phyloP scores from a whole-genome alignment of 805 yeast species.

The Nakazawaea wyomingensis region DNA sequence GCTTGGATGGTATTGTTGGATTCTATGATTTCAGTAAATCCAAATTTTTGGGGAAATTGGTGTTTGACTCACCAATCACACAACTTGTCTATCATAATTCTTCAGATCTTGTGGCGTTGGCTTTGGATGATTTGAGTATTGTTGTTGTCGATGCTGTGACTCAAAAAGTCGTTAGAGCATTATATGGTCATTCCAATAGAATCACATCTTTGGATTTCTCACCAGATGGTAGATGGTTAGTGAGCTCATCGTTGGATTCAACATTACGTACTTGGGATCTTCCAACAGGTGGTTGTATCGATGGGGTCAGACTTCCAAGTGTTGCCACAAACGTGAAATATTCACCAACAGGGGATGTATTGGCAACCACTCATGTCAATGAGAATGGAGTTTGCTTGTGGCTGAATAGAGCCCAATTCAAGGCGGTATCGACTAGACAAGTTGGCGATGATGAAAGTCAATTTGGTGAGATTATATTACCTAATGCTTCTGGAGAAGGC shows the following conservation, averaged over 20 bases:
- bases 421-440: constrained; percentile 67
- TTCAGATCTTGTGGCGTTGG: constrained; percentile 80
- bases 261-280: constrained; percentile 96
- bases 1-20: constrained; percentile 85
- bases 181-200: constrained; percentile 86
- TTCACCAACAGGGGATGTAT: constrained; percentile 82
- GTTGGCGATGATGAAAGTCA: constrained; percentile 75
- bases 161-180: constrained; percentile 74
- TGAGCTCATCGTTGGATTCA: constrained; percentile 76
- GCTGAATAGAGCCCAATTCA: constrained; percentile 87
- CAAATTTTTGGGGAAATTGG: constrained; percentile 58
- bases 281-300: constrained; percentile 95
- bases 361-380: constrained; percentile 88
- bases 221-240: constrained; percentile 94
- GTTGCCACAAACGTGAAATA: constrained; percentile 80
- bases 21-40: constrained; percentile 80
- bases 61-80: constrained; percentile 74
- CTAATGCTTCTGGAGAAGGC: constrained; percentile 75
- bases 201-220: constrained; percentile 86
- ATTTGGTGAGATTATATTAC: constrained; percentile 57
- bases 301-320: constrained; percentile 71
- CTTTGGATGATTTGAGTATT: constrained; percentile 81
- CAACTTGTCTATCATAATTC: constrained; percentile 70
- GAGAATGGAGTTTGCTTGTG: constrained; percentile 89
- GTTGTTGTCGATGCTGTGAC: constrained; percentile 80